These are phyloP conservation scores for Colletotrichum sp. DNA, from an alignment of 2,329 filamentous ascomycete genomes.

Conservation along the genomic window DNA sequence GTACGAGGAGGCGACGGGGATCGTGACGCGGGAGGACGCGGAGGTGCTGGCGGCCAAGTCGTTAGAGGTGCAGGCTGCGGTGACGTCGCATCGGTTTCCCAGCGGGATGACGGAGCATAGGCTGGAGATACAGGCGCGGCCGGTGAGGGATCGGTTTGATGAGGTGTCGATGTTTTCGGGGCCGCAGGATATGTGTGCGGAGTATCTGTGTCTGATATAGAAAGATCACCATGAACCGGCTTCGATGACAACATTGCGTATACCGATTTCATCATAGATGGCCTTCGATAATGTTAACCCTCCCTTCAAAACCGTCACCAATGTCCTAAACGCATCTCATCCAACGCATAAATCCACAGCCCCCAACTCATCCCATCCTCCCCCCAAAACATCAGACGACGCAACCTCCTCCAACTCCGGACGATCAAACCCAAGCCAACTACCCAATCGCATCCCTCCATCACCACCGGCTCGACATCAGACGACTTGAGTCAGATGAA, in stretches of 20 bases:
- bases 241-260: not conserved
- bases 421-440: not conserved
- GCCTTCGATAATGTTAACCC: not conserved
- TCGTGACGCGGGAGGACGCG: not conserved
- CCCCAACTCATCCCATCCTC: not conserved
- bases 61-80: not conserved
- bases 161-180: not conserved
- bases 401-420: not conserved
- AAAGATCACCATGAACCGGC: not conserved
- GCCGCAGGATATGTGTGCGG: not conserved
- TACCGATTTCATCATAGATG: not conserved
- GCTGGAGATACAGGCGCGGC: not conserved
- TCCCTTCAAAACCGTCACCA: not conserved
- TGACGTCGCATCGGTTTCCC: not conserved
- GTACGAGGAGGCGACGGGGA: not conserved
- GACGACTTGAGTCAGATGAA: not conserved
- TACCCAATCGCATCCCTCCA: not conserved
- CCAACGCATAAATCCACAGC: not conserved
- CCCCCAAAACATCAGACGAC: not conserved
- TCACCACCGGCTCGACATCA: not conserved
- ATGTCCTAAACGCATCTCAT: too few species aligned
- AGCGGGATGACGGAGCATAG: not conserved
- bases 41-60: not conserved
- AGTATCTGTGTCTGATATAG: not conserved
- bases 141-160: not conserved